Conservation (phyloP, 768 basidiomycete genomes). For the Boletus fagicola region DNA sequence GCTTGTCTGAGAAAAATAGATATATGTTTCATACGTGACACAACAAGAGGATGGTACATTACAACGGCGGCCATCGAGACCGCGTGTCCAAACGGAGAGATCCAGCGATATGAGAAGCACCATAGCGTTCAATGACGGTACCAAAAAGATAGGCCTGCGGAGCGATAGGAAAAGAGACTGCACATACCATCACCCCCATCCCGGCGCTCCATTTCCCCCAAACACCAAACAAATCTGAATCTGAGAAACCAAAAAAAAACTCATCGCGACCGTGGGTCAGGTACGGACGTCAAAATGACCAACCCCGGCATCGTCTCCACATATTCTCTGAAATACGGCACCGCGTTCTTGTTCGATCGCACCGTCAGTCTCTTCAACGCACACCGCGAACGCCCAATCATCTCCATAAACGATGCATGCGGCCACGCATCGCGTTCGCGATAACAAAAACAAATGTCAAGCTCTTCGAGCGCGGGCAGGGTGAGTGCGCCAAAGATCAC, state of each 20-base stretch:
- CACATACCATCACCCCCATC: not conserved
- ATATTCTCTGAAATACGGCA: constrained; percentile 25
- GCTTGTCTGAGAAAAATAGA: not conserved
- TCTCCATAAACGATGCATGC: constrained; percentile 23
- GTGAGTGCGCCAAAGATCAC: constrained; percentile 19
- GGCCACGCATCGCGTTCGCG: constrained; percentile 32
- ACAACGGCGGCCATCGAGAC: too few relatives aligned
- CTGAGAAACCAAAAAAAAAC: not conserved
- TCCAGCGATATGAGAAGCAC: not conserved
- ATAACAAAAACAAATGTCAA: constrained; percentile 33
- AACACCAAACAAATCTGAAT: not conserved
- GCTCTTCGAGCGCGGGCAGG: constrained; percentile 30
- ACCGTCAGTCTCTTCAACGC: constrained; percentile 23
- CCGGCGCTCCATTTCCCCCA: not conserved
- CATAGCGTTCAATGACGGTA: not conserved
- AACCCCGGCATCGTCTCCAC: constrained; percentile 21
- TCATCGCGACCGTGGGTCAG: not conserved
- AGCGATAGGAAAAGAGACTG: not conserved
- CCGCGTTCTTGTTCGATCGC: constrained; percentile 24
- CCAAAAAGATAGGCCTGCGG: too few relatives aligned
- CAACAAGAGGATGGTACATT: not conserved
- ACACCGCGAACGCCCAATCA: constrained; percentile 27
- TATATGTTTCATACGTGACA: not conserved
- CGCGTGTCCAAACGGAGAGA: not conserved
- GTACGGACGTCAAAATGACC: constrained; percentile 13